These are phyloP conservation scores for Globisporangium carolinianum DNA, from an alignment of 352 stramenopile species.

Conservation along the genomic window DNA sequence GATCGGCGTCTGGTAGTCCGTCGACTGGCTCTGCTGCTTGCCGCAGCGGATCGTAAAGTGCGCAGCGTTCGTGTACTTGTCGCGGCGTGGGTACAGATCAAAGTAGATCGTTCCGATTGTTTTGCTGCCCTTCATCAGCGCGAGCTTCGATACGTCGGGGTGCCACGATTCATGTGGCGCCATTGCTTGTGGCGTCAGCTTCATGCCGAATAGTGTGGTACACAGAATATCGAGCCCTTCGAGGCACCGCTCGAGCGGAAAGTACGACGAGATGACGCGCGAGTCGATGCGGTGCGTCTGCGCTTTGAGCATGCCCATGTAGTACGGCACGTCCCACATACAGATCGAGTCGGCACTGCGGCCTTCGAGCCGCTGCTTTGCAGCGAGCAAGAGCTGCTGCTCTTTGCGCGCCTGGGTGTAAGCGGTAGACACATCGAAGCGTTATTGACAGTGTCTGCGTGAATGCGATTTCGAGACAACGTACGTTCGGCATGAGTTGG, in stretches of 20 bases:
- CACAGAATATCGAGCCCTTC: constrained; percentile 87
- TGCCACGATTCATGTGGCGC: constrained; percentile 85
- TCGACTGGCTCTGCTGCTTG: constrained; percentile 32
- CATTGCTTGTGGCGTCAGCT: constrained; percentile 78
- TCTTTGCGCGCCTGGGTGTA: constrained; percentile 40
- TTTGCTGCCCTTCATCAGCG: constrained; percentile 55
- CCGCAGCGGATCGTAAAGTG: constrained; percentile 97
- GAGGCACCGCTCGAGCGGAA: constrained; percentile 89
- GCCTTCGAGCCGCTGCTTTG: constrained; percentile 62
- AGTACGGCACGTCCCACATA: constrained; percentile 95
- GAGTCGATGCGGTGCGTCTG: constrained; percentile 69
- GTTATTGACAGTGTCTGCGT: neutral
- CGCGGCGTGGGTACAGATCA: constrained; percentile 88
- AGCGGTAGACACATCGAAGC: neutral
- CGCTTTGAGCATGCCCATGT: constrained; percentile 85
- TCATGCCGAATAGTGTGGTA: constrained; percentile 86
- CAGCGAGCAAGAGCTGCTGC: constrained; percentile 41
- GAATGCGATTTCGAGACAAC: neutral
- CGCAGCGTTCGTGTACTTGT: constrained; percentile 85
- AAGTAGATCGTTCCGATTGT: constrained; percentile 92
- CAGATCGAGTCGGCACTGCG: constrained; percentile 42
- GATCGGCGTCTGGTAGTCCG: constrained; percentile 90
- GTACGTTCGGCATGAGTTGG: constrained; percentile 69
- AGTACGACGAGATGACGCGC: constrained; percentile 81
- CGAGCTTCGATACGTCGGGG: constrained; percentile 85